Evolutionary conservation across 371 early-diverging fungal genomes (phyloP), one percentile per base, ranked within the genome.

Genomic region (Mortierella sp.): DNA sequence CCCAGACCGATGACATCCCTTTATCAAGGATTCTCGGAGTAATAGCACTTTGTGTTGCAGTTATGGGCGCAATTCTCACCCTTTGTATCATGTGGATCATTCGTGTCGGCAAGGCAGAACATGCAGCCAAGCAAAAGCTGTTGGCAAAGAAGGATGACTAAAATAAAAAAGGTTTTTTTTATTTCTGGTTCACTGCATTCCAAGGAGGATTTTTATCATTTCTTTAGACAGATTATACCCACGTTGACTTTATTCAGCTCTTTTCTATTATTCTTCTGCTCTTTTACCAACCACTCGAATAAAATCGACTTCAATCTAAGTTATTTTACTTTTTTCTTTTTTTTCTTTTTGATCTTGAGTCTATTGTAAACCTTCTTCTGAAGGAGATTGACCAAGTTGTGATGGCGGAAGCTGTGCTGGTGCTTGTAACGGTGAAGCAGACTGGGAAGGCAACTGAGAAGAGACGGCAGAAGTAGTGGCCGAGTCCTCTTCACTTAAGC

Each of bases 31-130:
- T 76, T 42, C 31, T 71, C 19, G 72, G 68, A 6, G 42, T 43
- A 22, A 67, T 76, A 22, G 49, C 47, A 19, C 19, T 63, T 31
- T 70, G 76, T 42, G 13, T 76, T 31, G 34, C 57, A 12, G 2
- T 76, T 0, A 76, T 76, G 31, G 63, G 54, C 28, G 1, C 49
- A 3, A 22, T 66, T 13, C 68, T 76, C 28, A 47, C 34, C 45
- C 31, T 76, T 43, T 28, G 64, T 22, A 56, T 76, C 56, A 63
- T 42, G 42, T 68, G 68, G 72, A 76, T 76, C 57, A 49, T 76
- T 51, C 59, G 72, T 10, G 72, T 51, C 49, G 77, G 77, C 51
- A 76, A 71, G 53, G 71, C 68, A 0, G 77, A 76, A 34, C 77
- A 76, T 60, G 77, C 67, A 1, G 72, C 57, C 3, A 71, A 64